Percentiles rank a stretch among this genome's conserved stretches.
These are phyloP conservation scores for Rugosomyces carneus DNA, from an alignment of 1,284 basidiomycete species.

Conservation along the genomic window DNA sequence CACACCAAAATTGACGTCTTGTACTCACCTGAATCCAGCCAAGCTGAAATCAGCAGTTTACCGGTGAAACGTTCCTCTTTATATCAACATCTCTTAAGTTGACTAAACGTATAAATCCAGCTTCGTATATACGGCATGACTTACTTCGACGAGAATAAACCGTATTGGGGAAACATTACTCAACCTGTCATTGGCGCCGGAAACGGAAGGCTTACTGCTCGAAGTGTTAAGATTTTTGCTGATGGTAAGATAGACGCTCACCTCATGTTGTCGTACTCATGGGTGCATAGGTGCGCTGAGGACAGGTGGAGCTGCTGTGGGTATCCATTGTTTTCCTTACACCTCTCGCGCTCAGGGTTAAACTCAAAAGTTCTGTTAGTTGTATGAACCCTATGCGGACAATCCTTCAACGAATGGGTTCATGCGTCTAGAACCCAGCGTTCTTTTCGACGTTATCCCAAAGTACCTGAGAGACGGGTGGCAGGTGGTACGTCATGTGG, in stretches of 20 bases:
- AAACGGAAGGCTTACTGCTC: slow-evolving; percentile 60
- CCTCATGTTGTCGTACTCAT: slow-evolving; percentile 11
- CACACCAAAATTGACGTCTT: not conserved
- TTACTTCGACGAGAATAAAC: slow-evolving; percentile 59
- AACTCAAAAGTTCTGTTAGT: slow-evolving; percentile 29
- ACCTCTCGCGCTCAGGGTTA: slow-evolving; percentile 2
- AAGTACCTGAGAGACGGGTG: slow-evolving; percentile 71
- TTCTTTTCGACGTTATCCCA: slow-evolving; percentile 59
- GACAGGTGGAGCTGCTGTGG: slow-evolving; percentile 83
- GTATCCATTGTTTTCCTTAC: slow-evolving; percentile 17
- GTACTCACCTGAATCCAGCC: slow-evolving; percentile 31
- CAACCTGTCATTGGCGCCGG: slow-evolving; percentile 51
- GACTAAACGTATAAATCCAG: slow-evolving; percentile 26
- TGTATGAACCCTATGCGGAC: slow-evolving; percentile 78
- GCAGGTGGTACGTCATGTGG: slow-evolving; percentile 60
- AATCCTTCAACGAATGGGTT: slow-evolving; percentile 72
- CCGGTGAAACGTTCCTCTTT: slow-evolving; percentile 40
- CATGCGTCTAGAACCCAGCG: slow-evolving; percentile 64
- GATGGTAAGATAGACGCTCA: slow-evolving; percentile 48
- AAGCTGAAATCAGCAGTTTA: slow-evolving; percentile 51
- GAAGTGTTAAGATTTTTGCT: slow-evolving; percentile 87
- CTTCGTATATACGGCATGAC: slow-evolving; percentile 72
- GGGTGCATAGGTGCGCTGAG: slow-evolving; percentile 70
- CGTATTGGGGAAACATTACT: slow-evolving; percentile 74
- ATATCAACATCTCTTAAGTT: slow-evolving; percentile 2